Base-by-base conservation (phyloP, 805 yeast genomes). In the Myxozyma melibiosi region DNA sequence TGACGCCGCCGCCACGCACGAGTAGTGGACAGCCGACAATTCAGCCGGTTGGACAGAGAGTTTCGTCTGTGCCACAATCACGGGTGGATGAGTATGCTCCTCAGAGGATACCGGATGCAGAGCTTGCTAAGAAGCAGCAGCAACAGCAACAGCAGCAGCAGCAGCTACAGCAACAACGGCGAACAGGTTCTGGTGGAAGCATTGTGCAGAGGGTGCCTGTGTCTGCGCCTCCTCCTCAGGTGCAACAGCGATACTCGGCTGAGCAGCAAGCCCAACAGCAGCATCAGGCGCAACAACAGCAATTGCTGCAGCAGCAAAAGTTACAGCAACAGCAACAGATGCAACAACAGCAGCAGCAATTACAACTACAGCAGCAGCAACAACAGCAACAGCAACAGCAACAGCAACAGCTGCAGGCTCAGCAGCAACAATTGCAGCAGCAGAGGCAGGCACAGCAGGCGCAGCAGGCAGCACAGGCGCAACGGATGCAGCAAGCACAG, bases 401-500 rank as follows among this genome's bases (percentile, higher is more conserved):
- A 38, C 51, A 45, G 9, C 58, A 49, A 44, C 49, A 18, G 44
- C 63, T 33, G 31, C 60, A 40, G 39, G 43, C 45, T 16, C 53
- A 37, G 24, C 52, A 31, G 30, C 59, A 37, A 28, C 63, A 56
- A 46, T 51, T 20, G 33, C 60, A 28, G 40, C 57, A 34, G 45
- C 48, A 2, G 50, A 61, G 4, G 49, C 60, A 28, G 34, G 31
- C 18, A 18, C 57, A 28, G 24, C 44, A 31, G n/a, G 25, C 20
- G 31, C 57, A 53, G 33, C 65, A 61, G 41, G 60, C 59, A 24
- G 54, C 51, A 35, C 64, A 30, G 58, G n/a, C n/a, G 38, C 46
- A 34, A 31, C 61, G 45, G 38, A 46, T 37, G 45, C 49, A 40
- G n/a, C 63, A 62, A 30, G 42, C 83, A 89, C 65, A 83, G 86